Evolutionary conservation across 768 basidiomycete species (phyloP).

Genomic region (Hirschioporus abietinus): DNA sequence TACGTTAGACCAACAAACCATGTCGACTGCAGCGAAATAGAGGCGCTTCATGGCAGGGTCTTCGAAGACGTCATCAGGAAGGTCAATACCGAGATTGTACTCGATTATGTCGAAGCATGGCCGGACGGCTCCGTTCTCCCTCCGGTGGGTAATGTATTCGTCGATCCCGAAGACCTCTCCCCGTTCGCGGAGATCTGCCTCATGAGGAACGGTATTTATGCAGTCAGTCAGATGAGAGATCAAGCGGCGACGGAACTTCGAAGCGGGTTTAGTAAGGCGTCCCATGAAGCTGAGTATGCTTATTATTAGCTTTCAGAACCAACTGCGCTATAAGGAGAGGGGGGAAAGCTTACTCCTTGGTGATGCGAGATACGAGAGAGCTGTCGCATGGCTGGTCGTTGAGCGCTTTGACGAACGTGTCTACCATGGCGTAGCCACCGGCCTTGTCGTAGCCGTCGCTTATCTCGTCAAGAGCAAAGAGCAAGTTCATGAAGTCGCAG

Average conservation of each 20-base stretch:
- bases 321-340: slow-evolving; percentile 2
- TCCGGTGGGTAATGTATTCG: slow-evolving; percentile 19
- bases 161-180: slow-evolving; percentile 18
- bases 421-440: slow-evolving; percentile 37
- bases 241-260: slow-evolving; percentile 23
- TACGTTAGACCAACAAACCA: slow-evolving; percentile 24
- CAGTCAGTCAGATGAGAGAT: slow-evolving; percentile 11
- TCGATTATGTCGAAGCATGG: slow-evolving; percentile 23
- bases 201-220: slow-evolving; percentile 6
- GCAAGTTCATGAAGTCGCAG: slow-evolving; percentile 15
- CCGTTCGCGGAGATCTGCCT: slow-evolving; percentile 18
- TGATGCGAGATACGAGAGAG: slow-evolving; percentile 51
- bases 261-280: slow-evolving; percentile 40
- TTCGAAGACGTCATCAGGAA: slow-evolving; percentile 22
- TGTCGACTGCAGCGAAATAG: slow-evolving; percentile 20
- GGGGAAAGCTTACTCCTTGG: slow-evolving; percentile 46
- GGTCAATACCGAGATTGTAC: slow-evolving; percentile 20
- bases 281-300: slow-evolving; percentile 41
- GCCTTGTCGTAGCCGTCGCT: slow-evolving; percentile 14
- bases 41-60: slow-evolving; percentile 18
- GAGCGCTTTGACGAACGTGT: slow-evolving; percentile 49
- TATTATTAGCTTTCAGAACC: neutral
- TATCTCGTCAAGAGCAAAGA: slow-evolving; percentile 15
- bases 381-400: slow-evolving; percentile 42
- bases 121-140: slow-evolving; percentile 22